Base-by-base conservation (phyloP, 495 filamentous ascomycete species). In the Evernia prunastri region DNA sequence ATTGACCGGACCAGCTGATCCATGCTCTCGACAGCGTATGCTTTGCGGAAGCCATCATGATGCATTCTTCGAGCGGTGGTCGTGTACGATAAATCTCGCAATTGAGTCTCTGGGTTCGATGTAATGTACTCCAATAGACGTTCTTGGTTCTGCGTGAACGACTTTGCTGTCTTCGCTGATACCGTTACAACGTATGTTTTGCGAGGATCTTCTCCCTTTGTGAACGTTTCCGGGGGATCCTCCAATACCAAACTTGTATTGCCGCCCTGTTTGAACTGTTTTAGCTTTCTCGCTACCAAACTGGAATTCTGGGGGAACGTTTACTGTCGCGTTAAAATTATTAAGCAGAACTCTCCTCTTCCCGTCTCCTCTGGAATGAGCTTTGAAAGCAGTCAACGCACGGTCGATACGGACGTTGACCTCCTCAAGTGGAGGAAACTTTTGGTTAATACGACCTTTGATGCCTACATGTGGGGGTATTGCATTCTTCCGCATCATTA, bases 41-140 rank as follows among this genome's bases (percentile, higher is more conserved):
- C 70, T 6, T 72, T 49, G 33, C 89, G 86, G n/a, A 66, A 59
- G 15, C 43, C 45, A 57, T 77, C 56, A 59, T 77, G 72, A 25
- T 78, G 76, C 23, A 72, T 69, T 0, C 74, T 70, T 7, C 77
- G 74, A 2, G 74, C 74, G 37, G 70, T 73, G 1, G 73, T 74
- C 0, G 79, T 76, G 56, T 82, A 81, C 0, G 77, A 71, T 3
- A 82, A 61, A 58, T 77, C 67, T 12, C 67, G 68, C 3, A 80
- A 40, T n/a, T 59, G 57, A 11, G 57, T 68, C 10, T 72, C 62
- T 10, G 72, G 71, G 49, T 76, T 60, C 10, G 12, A 53, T 15
- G 74, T 67, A 1, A 80, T 56, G 56, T 74, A 75, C 3, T 47
- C 18, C 20, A 76, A 43, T 17, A 82, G 36, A 8, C 63, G 59